Conservation (phyloP, 495 filamentous ascomycete genomes). For the Penicillium verhagenii region DNA sequence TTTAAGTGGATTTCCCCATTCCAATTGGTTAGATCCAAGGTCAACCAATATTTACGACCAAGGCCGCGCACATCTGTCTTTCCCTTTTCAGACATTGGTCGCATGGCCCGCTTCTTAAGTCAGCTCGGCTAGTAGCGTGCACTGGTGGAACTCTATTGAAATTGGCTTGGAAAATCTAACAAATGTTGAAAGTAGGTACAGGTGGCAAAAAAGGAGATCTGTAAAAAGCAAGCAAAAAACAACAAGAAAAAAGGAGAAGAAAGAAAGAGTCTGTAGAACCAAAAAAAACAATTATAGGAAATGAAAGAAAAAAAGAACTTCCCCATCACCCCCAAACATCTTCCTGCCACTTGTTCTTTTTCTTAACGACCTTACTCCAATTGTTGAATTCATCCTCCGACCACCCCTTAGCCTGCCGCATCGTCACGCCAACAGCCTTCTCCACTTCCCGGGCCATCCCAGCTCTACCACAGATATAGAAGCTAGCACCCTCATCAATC, state of each 20-base stretch:
- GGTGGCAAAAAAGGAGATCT: not conserved
- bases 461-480: conserved; percentile 53
- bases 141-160: not conserved
- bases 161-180: not conserved
- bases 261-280: not conserved
- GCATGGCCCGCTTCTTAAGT: not conserved
- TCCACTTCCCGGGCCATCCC: conserved; percentile 53
- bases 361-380: conserved; percentile 46
- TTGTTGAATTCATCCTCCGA: conserved; percentile 34
- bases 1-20: no score
- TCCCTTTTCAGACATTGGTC: not conserved
- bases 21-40: no score
- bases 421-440: conserved; percentile 30
- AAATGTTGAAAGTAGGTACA: not conserved
- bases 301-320: not conserved
- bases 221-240: not conserved
- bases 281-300: not conserved
- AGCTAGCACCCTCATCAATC: conserved; percentile 38
- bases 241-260: not conserved
- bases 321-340: conserved; percentile 37
- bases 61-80: not conserved
- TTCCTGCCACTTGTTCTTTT: conserved; percentile 49
- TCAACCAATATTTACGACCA: not conserved
- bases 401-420: conserved; percentile 33
- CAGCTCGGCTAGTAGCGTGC: not conserved